Conservation (phyloP, 2,329 filamentous ascomycete genomes). For the Calycina herbarum region DNA sequence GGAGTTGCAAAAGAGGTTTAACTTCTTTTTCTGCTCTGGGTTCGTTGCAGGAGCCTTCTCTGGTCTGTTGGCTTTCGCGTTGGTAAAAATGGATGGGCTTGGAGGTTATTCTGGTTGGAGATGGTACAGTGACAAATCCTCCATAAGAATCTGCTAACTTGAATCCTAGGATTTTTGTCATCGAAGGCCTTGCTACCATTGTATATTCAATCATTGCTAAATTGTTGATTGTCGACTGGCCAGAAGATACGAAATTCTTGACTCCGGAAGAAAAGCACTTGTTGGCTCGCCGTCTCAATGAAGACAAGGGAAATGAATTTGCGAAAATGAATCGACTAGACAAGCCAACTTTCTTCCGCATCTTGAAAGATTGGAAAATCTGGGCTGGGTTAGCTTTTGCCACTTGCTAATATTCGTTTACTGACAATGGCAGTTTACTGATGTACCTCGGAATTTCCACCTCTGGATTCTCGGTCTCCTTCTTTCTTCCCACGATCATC, state of each 20-base stretch:
- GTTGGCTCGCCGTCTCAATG: conserved; percentile 27
- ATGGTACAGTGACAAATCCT: conserved; percentile 49
- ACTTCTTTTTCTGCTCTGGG: conserved; percentile 54
- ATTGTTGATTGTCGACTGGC: background rate
- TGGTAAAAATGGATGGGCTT: conserved; percentile 51
- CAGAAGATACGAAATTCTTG: conserved; percentile 28
- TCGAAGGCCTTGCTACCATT: background rate
- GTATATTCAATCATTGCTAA: background rate
- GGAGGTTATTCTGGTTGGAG: conserved; percentile 54
- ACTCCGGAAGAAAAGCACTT: conserved; percentile 40
- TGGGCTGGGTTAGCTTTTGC: conserved; percentile 27
- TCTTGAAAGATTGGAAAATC: conserved; percentile 50
- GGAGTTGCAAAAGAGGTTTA: conserved; percentile 52
- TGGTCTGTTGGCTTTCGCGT: conserved; percentile 55
- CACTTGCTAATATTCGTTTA: background rate
- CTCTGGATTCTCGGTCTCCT: conserved; percentile 42
- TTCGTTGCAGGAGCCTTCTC: conserved; percentile 56
- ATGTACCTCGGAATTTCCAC: conserved; percentile 64
- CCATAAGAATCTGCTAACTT: conserved; percentile 37
- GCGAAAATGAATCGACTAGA: conserved; percentile 35
- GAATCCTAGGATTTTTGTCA: background rate
- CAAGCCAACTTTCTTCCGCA: conserved; percentile 40
- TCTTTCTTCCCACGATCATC: conserved; percentile 30
- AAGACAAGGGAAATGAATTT: conserved; percentile 22
- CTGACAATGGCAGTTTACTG: conserved; percentile 5